Evolutionary conservation across 495 filamentous ascomycete species (phyloP).

Genomic region (Penicillium canescens): DNA sequence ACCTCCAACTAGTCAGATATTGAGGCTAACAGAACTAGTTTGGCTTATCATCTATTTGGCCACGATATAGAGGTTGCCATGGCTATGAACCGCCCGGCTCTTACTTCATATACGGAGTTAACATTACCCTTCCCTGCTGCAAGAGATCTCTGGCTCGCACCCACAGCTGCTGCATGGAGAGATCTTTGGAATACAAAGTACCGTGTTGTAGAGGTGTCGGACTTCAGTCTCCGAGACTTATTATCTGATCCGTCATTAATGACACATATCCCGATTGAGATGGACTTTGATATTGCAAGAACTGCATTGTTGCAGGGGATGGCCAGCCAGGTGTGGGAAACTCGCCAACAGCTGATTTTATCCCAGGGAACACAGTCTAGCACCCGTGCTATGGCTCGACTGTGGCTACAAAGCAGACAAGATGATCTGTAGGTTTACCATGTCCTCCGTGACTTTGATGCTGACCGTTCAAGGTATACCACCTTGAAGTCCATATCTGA

Average conservation of each 20-base stretch:
- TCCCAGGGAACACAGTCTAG: constrained; percentile 6
- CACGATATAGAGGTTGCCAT: constrained; percentile 58
- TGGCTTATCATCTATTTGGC: constrained; percentile 55
- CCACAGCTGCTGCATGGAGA: constrained; percentile 54
- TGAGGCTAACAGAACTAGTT: constrained; percentile 21
- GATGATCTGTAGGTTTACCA: constrained; percentile 21
- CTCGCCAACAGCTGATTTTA: constrained; percentile 24
- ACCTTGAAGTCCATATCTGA: constrained; percentile 7
- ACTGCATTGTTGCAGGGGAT: constrained; percentile 40
- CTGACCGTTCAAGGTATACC: constrained; percentile 7
- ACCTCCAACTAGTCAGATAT: background rate
- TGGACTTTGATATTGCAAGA: constrained; percentile 48
- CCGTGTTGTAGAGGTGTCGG: background rate
- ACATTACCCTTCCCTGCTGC: constrained; percentile 55
- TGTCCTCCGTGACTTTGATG: background rate
- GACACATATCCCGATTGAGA: constrained; percentile 11
- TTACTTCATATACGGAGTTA: constrained; percentile 61
- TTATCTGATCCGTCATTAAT: constrained; percentile 19
- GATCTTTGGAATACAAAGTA: constrained; percentile 36
- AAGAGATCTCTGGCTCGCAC: constrained; percentile 54
- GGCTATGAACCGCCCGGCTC: constrained; percentile 45
- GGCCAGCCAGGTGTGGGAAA: constrained; percentile 24
- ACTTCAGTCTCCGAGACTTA: constrained; percentile 16
- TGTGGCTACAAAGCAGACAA: constrained; percentile 31
- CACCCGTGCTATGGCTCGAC: constrained; percentile 10